Conservation (phyloP, 2,329 filamentous ascomycete genomes). For the Colletotrichum gloeosporioides region DNA sequence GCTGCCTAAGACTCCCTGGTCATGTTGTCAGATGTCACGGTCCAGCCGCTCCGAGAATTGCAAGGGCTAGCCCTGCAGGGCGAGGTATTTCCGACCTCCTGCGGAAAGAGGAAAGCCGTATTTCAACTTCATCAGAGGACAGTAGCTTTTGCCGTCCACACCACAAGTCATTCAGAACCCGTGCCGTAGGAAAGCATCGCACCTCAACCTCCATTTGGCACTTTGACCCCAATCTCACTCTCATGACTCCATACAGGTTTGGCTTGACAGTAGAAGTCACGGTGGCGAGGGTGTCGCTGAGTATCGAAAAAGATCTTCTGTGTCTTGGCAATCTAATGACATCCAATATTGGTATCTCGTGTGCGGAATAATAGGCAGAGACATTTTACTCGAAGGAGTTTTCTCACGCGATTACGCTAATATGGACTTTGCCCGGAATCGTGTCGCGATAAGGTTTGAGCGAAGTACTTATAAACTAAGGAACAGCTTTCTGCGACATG, state of each 20-base stretch:
- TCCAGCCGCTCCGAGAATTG: not conserved
- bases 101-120: not conserved
- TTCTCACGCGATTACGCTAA: fast-evolving
- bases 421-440: not conserved
- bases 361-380: not conserved
- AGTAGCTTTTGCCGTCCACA: fast-evolving
- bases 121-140: not conserved
- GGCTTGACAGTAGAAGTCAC: fast-evolving
- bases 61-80: not conserved
- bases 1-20: not conserved
- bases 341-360: not conserved
- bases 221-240: not conserved
- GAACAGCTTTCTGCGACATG: not conserved
- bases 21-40: not conserved
- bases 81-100: not conserved
- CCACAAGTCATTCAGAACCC: not conserved
- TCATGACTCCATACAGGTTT: not conserved
- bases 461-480: not conserved
- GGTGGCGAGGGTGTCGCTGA: not conserved
- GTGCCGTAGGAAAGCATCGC: not conserved
- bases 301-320: fast-evolving
- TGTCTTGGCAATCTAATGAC: not conserved
- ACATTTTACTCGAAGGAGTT: not conserved
- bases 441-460: not conserved
- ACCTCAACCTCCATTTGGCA: not conserved